These are phyloP conservation scores for Ashbya aceris DNA, from an alignment of 1,139 yeast genomes.

Conservation along the genomic window DNA sequence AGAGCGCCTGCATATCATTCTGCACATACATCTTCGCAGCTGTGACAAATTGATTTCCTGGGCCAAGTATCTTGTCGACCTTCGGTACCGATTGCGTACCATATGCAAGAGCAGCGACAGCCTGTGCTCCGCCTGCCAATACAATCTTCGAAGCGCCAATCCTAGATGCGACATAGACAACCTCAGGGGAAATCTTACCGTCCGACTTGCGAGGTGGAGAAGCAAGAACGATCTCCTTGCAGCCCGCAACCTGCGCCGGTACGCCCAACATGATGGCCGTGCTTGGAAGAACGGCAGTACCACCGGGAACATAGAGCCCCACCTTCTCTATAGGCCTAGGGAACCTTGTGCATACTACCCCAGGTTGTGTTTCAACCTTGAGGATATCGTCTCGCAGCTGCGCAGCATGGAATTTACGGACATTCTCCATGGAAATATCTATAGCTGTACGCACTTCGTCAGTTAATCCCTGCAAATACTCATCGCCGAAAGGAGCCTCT, in stretches of 20 bases:
- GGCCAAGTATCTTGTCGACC: conserved; percentile 95
- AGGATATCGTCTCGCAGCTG: conserved; percentile 66
- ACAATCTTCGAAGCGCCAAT: conserved; percentile 86
- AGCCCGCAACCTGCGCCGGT: conserved; percentile 98
- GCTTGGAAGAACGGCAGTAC: conserved; percentile 96
- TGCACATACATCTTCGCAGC: conserved; percentile 98
- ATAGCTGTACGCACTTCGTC: conserved; percentile 76
- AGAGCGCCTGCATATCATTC: conserved; percentile 88
- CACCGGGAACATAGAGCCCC: conserved; percentile 96
- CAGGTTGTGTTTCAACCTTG: conserved; percentile 89
- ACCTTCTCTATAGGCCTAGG: conserved; percentile 91
- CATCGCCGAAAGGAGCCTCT: conserved; percentile 73
- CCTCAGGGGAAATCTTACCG: conserved; percentile 92
- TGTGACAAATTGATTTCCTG: conserved; percentile 97
- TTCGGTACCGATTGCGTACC: conserved; percentile 90
- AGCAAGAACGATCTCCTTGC: conserved; percentile 86
- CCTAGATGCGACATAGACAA: conserved; percentile 93
- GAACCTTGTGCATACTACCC: conserved; percentile 88
- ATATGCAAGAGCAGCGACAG: conserved; percentile 96
- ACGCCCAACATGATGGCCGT: conserved; percentile 98
- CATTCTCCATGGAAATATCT: conserved; percentile 81
- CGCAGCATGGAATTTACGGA: conserved; percentile 87
- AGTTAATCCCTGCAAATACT: conserved; percentile 54
- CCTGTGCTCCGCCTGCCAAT: conserved; percentile 98
- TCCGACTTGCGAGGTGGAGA: conserved; percentile 90